Evolutionary conservation across 352 stramenopile species (phyloP), one percentile per base, ranked within the genome.

Genomic region (Globisporangium megalacanthum): DNA sequence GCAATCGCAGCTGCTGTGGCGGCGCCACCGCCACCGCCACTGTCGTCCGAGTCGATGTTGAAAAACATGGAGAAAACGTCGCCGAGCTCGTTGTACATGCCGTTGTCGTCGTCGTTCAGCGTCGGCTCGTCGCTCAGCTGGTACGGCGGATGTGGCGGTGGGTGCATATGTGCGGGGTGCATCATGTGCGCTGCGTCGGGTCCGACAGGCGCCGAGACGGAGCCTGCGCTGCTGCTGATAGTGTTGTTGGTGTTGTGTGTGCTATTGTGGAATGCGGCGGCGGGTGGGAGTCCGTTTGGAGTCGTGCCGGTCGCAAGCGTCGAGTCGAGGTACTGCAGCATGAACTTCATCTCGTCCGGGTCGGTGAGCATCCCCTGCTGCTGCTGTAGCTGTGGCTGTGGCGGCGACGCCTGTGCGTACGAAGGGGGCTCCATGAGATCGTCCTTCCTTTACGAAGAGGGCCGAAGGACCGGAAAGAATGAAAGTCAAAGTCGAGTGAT

Each of bases 51-150:
- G 37, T 86, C 78, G n/a, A 83, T 63, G 44, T 79, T 79, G 20
- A 89, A 83, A n/a, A 82, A 88, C 56, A 83, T 81, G 54, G 77
- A 79, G 51, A 88, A 88, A 10, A 88, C 77, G 60, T 88, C 77
- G 35, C 79, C 77, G 15, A 90, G 62, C 42, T 88, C 76, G 31
- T 77, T 79, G 63, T 84, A 86, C 62, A 79, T 77, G 68, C 75
- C 66, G 46, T 66, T 64, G 20, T 79, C 72, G 57, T 73, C 67
- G 20, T 86, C 75, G 17, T 70, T 77, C 15, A 81, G 60, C 31
- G 66, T 50, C 17, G 70, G 36, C 20, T 71, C 68, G 31, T 76
- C 65, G 31, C 39, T 36, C 48, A 64, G 54, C 45, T 64, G 60
- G 9, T 48, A 44, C 4, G 25, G 44, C 36, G 54, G 65, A 37